A percentile compares a stretch with the other conserved stretches of the same genome.
These are phyloP conservation scores for Seminavis robusta DNA, from an alignment of 108 stramenopile genomes.

Conservation along the genomic window DNA sequence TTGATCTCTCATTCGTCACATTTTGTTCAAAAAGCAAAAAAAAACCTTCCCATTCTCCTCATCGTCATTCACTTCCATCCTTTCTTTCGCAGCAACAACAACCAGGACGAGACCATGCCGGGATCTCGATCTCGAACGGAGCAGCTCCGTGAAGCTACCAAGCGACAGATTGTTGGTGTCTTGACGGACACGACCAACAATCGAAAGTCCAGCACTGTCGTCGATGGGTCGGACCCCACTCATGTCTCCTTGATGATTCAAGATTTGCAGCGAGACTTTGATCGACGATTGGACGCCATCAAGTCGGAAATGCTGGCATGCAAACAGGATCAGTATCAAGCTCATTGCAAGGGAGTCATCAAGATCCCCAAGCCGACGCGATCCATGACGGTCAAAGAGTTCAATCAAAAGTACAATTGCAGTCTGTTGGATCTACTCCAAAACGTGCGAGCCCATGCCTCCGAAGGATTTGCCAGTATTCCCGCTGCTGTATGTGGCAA, in stretches of 20 bases:
- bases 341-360: conserved; percentile 18
- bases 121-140: too few relatives aligned
- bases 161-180: conserved; percentile 31
- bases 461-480: not conserved
- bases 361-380: conserved; percentile 49
- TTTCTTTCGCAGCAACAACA: too few relatives aligned
- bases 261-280: conserved; percentile 26
- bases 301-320: conserved; percentile 16
- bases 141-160: too few relatives aligned
- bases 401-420: conserved; percentile 51
- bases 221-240: conserved; percentile 33
- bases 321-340: conserved; percentile 37
- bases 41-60: not conserved
- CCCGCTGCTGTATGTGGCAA: conserved; percentile 5
- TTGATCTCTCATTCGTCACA: not conserved
- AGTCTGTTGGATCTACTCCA: conserved; percentile 51
- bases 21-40: not conserved
- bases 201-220: not conserved
- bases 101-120: too few relatives aligned
- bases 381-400: conserved; percentile 63
- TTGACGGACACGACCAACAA: conserved; percentile 5
- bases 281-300: conserved; percentile 18
- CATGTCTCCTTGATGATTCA: conserved; percentile 28
- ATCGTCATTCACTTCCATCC: too few relatives aligned
- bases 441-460: conserved; percentile 18